Base-by-base conservation (phyloP, 805 yeast species). In the Schwanniomyces vanrijiae region DNA sequence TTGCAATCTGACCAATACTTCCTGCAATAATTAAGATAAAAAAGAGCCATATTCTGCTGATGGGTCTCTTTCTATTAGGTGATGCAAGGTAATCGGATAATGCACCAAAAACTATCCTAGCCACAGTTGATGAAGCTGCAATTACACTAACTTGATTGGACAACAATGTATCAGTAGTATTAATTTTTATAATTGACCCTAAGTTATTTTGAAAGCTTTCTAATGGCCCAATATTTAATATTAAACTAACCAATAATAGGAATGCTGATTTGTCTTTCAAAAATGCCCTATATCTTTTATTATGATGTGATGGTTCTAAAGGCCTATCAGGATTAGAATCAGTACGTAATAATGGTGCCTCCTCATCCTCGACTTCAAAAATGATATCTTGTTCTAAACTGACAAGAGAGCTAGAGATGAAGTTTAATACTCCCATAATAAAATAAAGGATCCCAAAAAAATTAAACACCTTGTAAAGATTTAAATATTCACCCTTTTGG, bases 191-290 rank as follows among this genome's bases (percentile, higher is more conserved):
- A 10, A 91, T 69, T 6, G 90, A 84, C 0, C 92, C 94, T 76
- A 91, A 77, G 60, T 90, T 88, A 46, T 90, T 87, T 52, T 88
- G 81, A 63, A 81, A 90, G 75, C 89, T 82, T 58, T 91, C 98
- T 47, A 88, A 69, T 0, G 96, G 92, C 0, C 98, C 98, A 22
- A 88, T 66, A 28, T 84, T 76, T 40, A 89, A 65, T 22, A 90
- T 71, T 44, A 90, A 75, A 9, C 90, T 77, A 2, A 77, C 49
- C 21, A 87, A 71, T n/a, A 89, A 65, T 1, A 85, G 49, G 73
- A 88, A 84, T 40, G 89, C 80, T 1, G 85, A 75, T 19, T 73
- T 72, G 55, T 86, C 90, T 25, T 65, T 63, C 40, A 84, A 61
- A 53, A 76, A 76, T 24, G 50, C 54, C 2, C 61, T 45, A 51